Evolutionary conservation across 192 early-diverging fungal species (phyloP).

Genomic region (Funneliformis mosseae): DNA sequence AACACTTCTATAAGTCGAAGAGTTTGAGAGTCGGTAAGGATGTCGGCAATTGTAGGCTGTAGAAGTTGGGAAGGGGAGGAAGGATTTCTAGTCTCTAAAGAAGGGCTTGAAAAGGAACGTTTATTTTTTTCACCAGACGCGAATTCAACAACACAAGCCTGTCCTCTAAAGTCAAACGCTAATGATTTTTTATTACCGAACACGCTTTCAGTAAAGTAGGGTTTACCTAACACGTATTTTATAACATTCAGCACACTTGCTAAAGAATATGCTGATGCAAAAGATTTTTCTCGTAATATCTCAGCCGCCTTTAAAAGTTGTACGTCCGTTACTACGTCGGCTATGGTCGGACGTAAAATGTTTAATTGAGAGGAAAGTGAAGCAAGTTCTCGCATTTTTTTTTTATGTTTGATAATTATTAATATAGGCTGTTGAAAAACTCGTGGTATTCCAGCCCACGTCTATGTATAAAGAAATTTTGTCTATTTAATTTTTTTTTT

Average conservation of each 20-base stretch:
- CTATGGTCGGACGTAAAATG: slow-evolving; percentile 29
- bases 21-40: slow-evolving; percentile 17
- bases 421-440: not conserved
- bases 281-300: slow-evolving; percentile 24
- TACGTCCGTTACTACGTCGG: slow-evolving; percentile 24
- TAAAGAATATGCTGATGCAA: slow-evolving; percentile 17
- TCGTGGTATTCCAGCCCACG: slow-evolving; percentile 29
- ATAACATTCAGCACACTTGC: slow-evolving; percentile 18
- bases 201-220: slow-evolving; percentile 27
- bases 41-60: slow-evolving; percentile 31
- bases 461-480: not conserved
- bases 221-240: slow-evolving; percentile 22
- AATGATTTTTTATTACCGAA: slow-evolving; percentile 28
- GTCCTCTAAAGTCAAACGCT: slow-evolving; percentile 18
- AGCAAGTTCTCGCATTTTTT: slow-evolving; percentile 8
- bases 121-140: not conserved
- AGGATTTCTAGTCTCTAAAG: not conserved
- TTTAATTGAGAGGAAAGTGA: not conserved
- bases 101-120: not conserved
- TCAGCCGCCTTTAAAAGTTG: slow-evolving; percentile 27
- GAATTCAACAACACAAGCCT: slow-evolving; percentile 27
- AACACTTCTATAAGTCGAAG: slow-evolving; percentile 17
- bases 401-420: not conserved
- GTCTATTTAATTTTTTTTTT: slow-evolving; percentile 23
- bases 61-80: slow-evolving; percentile 14